phyloP scores from a whole-genome alignment of 805 yeast species.

The Candida coquimbonensis region DNA sequence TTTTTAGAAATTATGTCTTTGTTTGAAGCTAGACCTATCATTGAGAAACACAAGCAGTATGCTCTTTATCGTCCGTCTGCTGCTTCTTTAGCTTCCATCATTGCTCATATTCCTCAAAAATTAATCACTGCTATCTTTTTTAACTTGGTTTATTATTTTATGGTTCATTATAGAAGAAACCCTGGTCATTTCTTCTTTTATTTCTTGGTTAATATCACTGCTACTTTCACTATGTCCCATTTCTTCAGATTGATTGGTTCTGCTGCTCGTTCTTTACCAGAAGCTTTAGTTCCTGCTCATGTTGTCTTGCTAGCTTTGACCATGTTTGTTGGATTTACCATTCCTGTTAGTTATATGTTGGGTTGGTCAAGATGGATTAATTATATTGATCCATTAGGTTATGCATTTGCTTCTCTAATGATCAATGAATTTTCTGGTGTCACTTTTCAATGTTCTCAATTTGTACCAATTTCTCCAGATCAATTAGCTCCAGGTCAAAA shows the following conservation, averaged over 20 bases:
- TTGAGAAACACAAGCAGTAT: constrained; percentile 64
- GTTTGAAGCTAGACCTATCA: constrained; percentile 51
- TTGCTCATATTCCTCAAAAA: constrained; percentile 61
- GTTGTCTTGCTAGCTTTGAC: constrained; percentile 38
- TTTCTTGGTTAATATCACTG: constrained; percentile 32
- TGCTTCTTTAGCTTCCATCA: constrained; percentile 56
- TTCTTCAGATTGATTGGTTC: constrained; percentile 48
- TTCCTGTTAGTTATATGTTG: constrained; percentile 46
- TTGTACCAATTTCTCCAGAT: constrained; percentile 32
- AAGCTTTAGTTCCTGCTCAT: constrained; percentile 52
- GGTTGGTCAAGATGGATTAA: constrained; percentile 62
- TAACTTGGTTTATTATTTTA: constrained; percentile 46
- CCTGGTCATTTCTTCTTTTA: constrained; percentile 52
- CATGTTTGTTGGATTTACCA: constrained; percentile 49
- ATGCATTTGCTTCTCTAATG: constrained; percentile 49
- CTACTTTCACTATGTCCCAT: constrained; percentile 46
- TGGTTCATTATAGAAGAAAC: constrained; percentile 41
- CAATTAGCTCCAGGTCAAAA: constrained; percentile 14
- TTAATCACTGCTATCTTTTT: constrained; percentile 37
- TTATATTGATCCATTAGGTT: constrained; percentile 49
- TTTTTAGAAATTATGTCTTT: constrained; percentile 46
- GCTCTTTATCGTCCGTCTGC: constrained; percentile 70
- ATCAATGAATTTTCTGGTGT: constrained; percentile 44
- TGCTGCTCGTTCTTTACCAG: constrained; percentile 35
- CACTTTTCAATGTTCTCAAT: constrained; percentile 37